Evolutionary conservation across 2,329 filamentous ascomycete species (phyloP), one percentile per base, ranked within the genome.

Genomic region (Trichoderma guizhouense): DNA sequence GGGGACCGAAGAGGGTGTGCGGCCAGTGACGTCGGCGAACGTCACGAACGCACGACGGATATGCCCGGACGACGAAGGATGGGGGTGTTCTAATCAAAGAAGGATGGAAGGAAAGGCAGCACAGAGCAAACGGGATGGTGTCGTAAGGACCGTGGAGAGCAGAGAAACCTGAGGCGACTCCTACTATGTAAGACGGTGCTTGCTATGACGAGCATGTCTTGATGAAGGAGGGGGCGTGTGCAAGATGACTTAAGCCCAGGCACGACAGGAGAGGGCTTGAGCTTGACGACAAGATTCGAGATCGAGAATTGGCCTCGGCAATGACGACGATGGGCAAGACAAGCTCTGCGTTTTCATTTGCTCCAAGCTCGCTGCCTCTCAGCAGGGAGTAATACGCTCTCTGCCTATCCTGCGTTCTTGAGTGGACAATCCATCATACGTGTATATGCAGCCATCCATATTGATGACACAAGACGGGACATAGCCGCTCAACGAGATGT

Each of bases 281-380:
- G 32, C 67, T 53, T 53, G 57, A 53, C 66, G 53, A 69, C n/a
- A 47, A 58, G 43, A 58, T 11, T 26, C 9, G 36, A 65, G 61
- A 71, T 60, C 26, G 57, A 67, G 57, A 61, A 2, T 76, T 83
- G 34, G 82, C 83, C 72, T 77, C 78, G 21, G 84, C 4, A 82
- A 82, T 61, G 72, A 61, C 32, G 32, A 69, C 15, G 30, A 36
- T n/a, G 30, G 34, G 43, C 62, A 57, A 47, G 39, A 24, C 57
- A 32, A 18, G n/a, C 51, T 47, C 26, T 28, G 28, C 26, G 12
- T 8, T 34, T 24, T 60, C 26, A 69, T 69, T 69, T 55, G 65
- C n/a, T 24, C 26, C 11, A 36, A 18, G n/a, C 12, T 32, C 3
- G 12, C 14, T 7, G 34, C 26, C 9, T 21, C 47, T 57, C 18